Base-by-base conservation (phyloP, 768 basidiomycete genomes). In the Leucocoprinus birnbaumii region DNA sequence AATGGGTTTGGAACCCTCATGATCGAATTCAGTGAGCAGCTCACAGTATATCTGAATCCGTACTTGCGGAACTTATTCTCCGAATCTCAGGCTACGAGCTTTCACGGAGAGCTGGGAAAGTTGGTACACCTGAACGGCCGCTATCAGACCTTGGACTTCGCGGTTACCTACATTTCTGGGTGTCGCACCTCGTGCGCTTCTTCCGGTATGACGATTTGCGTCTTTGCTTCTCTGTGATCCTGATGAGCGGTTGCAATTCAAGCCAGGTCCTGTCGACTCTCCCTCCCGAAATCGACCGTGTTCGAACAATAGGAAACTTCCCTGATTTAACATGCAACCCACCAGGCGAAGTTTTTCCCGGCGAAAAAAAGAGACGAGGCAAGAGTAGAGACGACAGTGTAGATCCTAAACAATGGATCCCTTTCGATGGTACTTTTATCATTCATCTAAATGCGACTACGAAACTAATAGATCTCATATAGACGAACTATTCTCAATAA, bases 111-210 rank as follows among this genome's bases (percentile, higher is more conserved):
- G 78, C 82, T 10, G 85, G 87, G 1, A 91, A 87, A 63, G 77
- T 90, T 5, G 94, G 94, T 16, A 94, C 93, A 1, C 97, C 97
- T 0, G 97, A 99, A 72, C 84, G 96, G 8, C 97, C 97, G 1
- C 76, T 99, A 3, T 97, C 94, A 0, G 94, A 94, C 59, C 84
- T 98, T 14, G 97, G 97, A 6, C 77, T 95, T 10, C 82, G 90
- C 51, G 89, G 92, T 55, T 99, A 98, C 71, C 82, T 92, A 27
- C 81, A 90, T 7, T 94, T 87, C 66, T 95, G 93, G 93, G 83
- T 90, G 2, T 80, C 89, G 6, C 86, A 86, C 0, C 76, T 95
- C 55, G 70, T 94, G n/a, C 83, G 92, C 38, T 94, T 91, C 76
- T 83, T 94, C 68, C 77, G 87, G 87, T 88, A 58, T 11, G 18